Conservation (phyloP, 441 rosid species). For the Gossypium lobatum region DNA sequence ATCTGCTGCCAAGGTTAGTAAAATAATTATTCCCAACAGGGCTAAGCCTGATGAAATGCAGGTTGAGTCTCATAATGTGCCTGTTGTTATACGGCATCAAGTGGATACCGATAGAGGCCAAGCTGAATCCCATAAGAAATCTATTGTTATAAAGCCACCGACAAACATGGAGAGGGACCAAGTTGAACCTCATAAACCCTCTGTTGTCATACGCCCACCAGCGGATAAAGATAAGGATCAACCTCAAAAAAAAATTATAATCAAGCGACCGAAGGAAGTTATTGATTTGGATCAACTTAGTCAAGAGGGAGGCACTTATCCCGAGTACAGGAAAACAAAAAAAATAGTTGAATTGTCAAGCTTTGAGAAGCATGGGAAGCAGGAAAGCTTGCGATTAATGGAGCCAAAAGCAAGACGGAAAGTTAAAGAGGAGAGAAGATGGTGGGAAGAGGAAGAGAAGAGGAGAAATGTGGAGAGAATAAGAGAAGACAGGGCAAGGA, state of each 20-base stretch:
- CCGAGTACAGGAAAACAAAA: constrained; percentile 72
- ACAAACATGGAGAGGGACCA: constrained; percentile 52
- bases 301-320: constrained; percentile 64
- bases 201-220: constrained; percentile 79
- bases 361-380: constrained; percentile 46
- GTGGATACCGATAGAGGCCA: constrained; percentile 50
- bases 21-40: constrained; percentile 70
- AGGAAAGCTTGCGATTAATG: constrained; percentile 30
- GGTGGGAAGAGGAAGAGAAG: constrained; percentile 84
- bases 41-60: constrained; percentile 52
- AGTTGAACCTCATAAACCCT: constrained; percentile 54
- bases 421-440: constrained; percentile 53
- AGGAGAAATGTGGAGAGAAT: constrained; percentile 48
- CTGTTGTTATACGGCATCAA: constrained; percentile 53
- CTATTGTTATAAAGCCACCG: constrained; percentile 66
- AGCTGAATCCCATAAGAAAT: constrained; percentile 55
- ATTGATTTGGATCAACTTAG: constrained; percentile 66
- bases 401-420: constrained; percentile 53
- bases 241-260: constrained; percentile 67
- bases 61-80: constrained; percentile 45
- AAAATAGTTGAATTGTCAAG: constrained; percentile 76
- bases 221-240: constrained; percentile 55
- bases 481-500: constrained; percentile 45
- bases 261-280: constrained; percentile 72
- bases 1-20: constrained; percentile 51